Conservation (phyloP, 2,329 filamentous ascomycete species). For the Trichoderma polysporum region DNA sequence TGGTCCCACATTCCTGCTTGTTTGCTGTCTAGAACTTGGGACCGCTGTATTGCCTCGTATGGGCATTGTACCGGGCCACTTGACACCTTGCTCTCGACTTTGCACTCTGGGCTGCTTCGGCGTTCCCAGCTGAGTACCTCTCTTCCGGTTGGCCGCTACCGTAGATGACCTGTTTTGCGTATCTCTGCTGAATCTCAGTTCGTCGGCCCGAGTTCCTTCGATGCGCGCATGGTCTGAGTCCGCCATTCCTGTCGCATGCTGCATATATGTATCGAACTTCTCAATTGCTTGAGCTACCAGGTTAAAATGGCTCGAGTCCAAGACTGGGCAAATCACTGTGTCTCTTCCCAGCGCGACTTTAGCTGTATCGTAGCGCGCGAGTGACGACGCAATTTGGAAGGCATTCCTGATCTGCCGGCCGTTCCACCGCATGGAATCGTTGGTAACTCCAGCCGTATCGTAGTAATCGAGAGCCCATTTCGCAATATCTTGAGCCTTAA, state of each 20-base stretch:
- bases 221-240: background rate
- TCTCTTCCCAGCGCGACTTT: background rate
- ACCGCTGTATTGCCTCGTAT: no score
- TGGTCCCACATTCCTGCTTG: no score
- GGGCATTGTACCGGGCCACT: no score
- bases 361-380: background rate
- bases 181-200: background rate
- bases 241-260: background rate
- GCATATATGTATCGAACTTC: background rate
- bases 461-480: background rate
- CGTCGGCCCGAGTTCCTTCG: background rate
- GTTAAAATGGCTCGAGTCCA: background rate
- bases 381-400: background rate
- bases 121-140: no score
- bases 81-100: no score
- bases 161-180: no score
- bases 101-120: no score
- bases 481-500: background rate
- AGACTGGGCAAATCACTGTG: background rate
- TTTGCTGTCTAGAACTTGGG: no score
- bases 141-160: no score
- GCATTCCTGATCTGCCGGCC: background rate
- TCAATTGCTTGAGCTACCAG: background rate
- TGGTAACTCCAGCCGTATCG: background rate
- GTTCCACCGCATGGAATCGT: background rate